These are phyloP conservation scores for Umbelopsis ramanniana DNA, from an alignment of 192 early-diverging fungal species.

Conservation along the genomic window DNA sequence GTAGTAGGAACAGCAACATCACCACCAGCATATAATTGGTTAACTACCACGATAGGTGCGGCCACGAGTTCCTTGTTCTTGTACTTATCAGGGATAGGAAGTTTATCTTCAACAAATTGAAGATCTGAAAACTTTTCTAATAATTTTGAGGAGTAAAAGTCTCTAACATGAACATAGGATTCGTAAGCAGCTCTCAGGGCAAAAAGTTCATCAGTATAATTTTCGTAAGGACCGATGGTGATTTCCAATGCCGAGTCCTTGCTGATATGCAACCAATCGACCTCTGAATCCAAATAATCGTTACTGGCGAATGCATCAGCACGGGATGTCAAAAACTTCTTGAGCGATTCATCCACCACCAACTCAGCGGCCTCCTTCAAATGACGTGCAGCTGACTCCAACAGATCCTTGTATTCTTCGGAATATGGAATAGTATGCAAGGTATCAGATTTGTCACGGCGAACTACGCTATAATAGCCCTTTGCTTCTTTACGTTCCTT, in stretches of 20 bases:
- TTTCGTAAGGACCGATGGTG: slow-evolving; percentile 75
- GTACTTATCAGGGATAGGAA: slow-evolving; percentile 70
- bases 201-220: slow-evolving; percentile 71
- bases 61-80: slow-evolving; percentile 63
- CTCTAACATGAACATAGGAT: slow-evolving; percentile 69
- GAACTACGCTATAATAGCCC: slow-evolving; percentile 67
- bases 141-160: slow-evolving; percentile 56
- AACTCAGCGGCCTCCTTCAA: slow-evolving; percentile 61
- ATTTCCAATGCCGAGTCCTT: slow-evolving; percentile 67
- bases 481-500: slow-evolving; percentile 56
- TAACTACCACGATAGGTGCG: slow-evolving; percentile 75
- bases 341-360: slow-evolving; percentile 60
- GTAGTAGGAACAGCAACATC: slow-evolving; percentile 76
- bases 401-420: slow-evolving; percentile 58
- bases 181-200: slow-evolving; percentile 72
- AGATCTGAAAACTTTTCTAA: slow-evolving; percentile 70
- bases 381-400: slow-evolving; percentile 55
- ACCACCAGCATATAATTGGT: slow-evolving; percentile 74
- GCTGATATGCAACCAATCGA: slow-evolving; percentile 70
- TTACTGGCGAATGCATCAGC: slow-evolving; percentile 63
- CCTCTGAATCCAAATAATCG: slow-evolving; percentile 67
- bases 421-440: slow-evolving; percentile 58
- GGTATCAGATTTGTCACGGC: slow-evolving; percentile 41
- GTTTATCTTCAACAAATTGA: slow-evolving; percentile 65
- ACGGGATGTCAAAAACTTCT: slow-evolving; percentile 60